Evolutionary conservation across 2,329 filamentous ascomycete genomes (phyloP).

Genomic region (Elsinoe fawcettii): DNA sequence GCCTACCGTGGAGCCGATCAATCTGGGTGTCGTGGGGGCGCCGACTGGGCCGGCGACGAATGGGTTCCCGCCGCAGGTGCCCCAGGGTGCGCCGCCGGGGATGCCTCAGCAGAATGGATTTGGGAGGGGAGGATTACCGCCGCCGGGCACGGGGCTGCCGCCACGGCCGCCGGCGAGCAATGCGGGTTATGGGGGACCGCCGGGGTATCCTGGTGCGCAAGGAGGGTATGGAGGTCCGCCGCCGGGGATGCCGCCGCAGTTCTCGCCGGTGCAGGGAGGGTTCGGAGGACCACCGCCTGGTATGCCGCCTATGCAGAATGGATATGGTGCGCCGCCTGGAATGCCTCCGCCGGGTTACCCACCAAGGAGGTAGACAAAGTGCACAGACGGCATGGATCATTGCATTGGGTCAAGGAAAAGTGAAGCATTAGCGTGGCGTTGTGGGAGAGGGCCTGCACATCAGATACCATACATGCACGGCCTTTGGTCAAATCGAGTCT

Average conservation of each 20-base stretch:
- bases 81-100: constrained; percentile 36
- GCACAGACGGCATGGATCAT: neutral
- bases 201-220: constrained; percentile 37
- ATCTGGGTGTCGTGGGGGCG: constrained; percentile 50
- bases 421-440: constrained; percentile 18
- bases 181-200: constrained; percentile 59
- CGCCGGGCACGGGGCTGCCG: constrained; percentile 54
- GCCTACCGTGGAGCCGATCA: constrained; percentile 67
- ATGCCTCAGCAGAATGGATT: constrained; percentile 28
- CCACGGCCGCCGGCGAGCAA: constrained; percentile 63
- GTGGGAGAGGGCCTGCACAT: neutral
- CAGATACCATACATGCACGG: neutral
- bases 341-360: constrained; percentile 19
- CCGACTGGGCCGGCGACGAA: constrained; percentile 36
- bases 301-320: constrained; percentile 30
- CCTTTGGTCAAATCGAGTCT: neutral
- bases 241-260: constrained; percentile 31
- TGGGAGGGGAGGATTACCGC: constrained; percentile 43
- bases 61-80: constrained; percentile 28
- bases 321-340: constrained; percentile 19
- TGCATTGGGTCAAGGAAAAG: constrained; percentile 11
- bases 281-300: constrained; percentile 36
- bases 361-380: neutral
- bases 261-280: constrained; percentile 33
- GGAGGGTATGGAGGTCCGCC: constrained; percentile 31